Evolutionary conservation across 306 rosid genomes (phyloP).

Genomic region (Cicer pinnatifidum): DNA sequence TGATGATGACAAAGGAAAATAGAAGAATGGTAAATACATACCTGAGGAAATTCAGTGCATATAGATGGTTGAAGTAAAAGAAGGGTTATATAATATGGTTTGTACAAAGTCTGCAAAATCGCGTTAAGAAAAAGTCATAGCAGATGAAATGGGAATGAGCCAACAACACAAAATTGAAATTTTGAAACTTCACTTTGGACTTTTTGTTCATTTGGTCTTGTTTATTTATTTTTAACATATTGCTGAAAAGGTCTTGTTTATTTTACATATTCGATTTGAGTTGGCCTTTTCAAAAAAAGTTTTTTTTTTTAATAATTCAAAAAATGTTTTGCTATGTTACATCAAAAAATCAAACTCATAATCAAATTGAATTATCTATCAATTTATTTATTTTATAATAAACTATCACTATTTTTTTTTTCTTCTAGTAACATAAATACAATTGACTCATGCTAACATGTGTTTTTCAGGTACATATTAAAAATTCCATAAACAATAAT

Average conservation of each 20-base stretch:
- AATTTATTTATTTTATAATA: too few species aligned
- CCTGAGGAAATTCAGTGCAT: neutral
- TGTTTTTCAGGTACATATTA: too few species aligned
- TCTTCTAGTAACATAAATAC: too few species aligned
- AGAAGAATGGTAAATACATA: neutral
- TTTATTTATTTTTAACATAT: neutral
- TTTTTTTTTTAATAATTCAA: too few species aligned
- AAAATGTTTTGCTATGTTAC: too few species aligned
- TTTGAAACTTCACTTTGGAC: slow-evolving; percentile 19
- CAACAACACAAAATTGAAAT: neutral
- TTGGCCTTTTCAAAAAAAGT: too few species aligned
- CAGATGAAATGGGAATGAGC: neutral
- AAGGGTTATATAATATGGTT: slow-evolving; percentile 5
- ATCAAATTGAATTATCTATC: too few species aligned
- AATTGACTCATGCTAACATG: too few species aligned
- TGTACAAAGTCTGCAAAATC: slow-evolving; percentile 9
- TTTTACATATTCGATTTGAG: too few species aligned
- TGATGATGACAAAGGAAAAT: slow-evolving; percentile 10
- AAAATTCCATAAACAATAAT: too few species aligned
- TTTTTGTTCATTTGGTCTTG: slow-evolving; percentile 1
- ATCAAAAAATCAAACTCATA: too few species aligned
- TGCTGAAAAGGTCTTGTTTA: neutral
- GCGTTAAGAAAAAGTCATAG: slow-evolving; percentile 40
- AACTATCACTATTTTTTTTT: too few species aligned
- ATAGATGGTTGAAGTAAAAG: neutral